Evolutionary conservation across 306 rosid species (phyloP), one percentile per base, ranked within the genome.

Genomic region (Trifolium dubium): DNA sequence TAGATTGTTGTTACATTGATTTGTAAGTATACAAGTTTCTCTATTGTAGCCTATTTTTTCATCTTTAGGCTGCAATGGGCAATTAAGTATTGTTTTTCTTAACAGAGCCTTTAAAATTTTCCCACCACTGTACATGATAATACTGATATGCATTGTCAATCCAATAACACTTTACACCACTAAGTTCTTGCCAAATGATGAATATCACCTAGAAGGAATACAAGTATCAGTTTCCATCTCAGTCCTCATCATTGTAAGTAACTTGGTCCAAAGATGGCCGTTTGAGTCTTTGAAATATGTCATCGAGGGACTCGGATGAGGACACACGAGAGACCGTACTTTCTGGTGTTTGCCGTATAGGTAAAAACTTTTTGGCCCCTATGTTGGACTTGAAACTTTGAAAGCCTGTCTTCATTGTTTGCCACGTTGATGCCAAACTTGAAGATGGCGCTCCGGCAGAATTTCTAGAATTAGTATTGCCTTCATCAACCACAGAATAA

Each of bases 331-430:
- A 74, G 29, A 88, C 65, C n/a, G 47, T 53, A 68, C 77, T 65
- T 64, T 85, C 97, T 73, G 78, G 94, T 40, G 44, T 80, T 84
- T 88, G 96, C 50, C 85, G 86, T 76, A 89, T 6, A 32, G 98
- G 97, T 23, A 84, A 77, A 54, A 92, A 88, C 47, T 85, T 87
- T 75, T 88, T 90, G 71, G 91, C 80, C 18, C 87, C 91, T 10
- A 93, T 60, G 79, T 91, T 89, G 32, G 90, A 84, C 86, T 88
- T 91, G 73, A 93, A 89, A 77, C 55, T 86, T 80, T 89, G 96
- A 71, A 91, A 91, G 53, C 97, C 96, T 17, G 86, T 78, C 81
- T 91, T 93, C 98, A 93, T 85, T 46, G 86, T 83, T 62, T 53
- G 89, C 97, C 96, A 91, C 17, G 87, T 88, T 14, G 92, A 88